Evolutionary conservation across 768 basidiomycete genomes (phyloP).

Genomic region (Lactifluus pinguis): DNA sequence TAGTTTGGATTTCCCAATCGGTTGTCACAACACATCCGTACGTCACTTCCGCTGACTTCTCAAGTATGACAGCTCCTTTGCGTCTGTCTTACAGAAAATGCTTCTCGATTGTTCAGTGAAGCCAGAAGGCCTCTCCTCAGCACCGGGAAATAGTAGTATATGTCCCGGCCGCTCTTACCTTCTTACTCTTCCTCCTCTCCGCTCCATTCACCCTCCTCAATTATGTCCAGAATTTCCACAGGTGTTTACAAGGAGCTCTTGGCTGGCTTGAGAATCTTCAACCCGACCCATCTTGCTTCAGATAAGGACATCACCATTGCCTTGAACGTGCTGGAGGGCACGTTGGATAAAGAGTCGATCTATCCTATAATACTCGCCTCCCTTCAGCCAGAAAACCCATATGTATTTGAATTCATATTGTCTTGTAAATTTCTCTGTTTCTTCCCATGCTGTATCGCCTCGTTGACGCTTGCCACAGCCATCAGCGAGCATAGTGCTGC

Average conservation of each 20-base stretch:
- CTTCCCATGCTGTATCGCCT: too few relatives aligned
- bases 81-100: not conserved
- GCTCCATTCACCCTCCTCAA: not conserved
- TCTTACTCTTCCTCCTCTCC: not conserved
- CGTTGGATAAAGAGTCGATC: constrained; percentile 4
- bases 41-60: not conserved
- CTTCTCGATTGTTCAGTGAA: not conserved
- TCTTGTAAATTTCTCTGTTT: not conserved
- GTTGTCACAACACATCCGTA: too few relatives aligned
- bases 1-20: too few relatives aligned
- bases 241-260: not conserved
- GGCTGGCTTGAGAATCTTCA: constrained; percentile 1
- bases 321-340: not conserved
- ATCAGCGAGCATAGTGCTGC: not conserved
- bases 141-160: not conserved
- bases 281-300: not conserved
- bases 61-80: not conserved
- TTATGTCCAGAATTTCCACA: not conserved
- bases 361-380: not conserved
- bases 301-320: not conserved
- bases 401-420: constrained; percentile 10
- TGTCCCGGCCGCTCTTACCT: not conserved
- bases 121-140: not conserved
- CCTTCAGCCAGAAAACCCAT: not conserved
- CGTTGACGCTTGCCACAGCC: constrained; percentile 2